Evolutionary conservation across 371 early-diverging fungal genomes (phyloP).

Genomic region (Chytridium lagenaria): DNA sequence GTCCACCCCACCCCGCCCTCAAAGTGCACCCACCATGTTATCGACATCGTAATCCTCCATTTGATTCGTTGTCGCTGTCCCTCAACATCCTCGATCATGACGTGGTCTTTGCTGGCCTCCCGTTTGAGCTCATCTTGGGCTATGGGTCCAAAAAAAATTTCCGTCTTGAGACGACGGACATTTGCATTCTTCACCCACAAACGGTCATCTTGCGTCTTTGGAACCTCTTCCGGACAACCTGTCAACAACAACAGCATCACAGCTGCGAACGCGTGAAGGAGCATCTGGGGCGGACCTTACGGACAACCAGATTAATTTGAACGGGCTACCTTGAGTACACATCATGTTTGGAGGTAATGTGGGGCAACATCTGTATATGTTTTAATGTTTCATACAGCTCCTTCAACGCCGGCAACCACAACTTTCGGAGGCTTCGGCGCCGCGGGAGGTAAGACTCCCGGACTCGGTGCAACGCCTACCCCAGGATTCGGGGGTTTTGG

Average conservation of each 20-base stretch:
- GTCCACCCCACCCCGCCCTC: neutral
- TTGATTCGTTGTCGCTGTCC: neutral
- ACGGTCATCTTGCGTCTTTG: too few relatives aligned
- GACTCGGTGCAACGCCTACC: neutral
- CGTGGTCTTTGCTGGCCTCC: too few relatives aligned
- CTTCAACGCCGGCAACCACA: conserved; percentile 7
- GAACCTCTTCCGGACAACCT: too few relatives aligned
- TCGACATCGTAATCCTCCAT: conserved; percentile 24
- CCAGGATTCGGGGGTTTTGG: neutral
- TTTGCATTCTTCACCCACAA: too few relatives aligned
- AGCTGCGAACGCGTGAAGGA: too few relatives aligned
- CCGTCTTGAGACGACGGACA: too few relatives aligned
- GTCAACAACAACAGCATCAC: too few relatives aligned
- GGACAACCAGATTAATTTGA: too few relatives aligned
- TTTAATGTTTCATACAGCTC: neutral
- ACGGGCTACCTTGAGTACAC: neutral
- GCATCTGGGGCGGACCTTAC: too few relatives aligned
- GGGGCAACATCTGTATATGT: neutral
- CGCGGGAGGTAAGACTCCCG: conserved; percentile 3
- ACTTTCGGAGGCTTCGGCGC: neutral
- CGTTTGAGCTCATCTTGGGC: too few relatives aligned
- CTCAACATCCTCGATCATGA: conserved; percentile 7
- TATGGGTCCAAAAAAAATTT: too few relatives aligned
- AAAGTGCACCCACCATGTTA: conserved; percentile 14
- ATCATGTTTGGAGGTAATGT: neutral